Percentiles rank a stretch among this genome's conserved stretches.
Evolutionary conservation across 352 stramenopile genomes (phyloP).

Genomic region (Poterioochromonas sp.): DNA sequence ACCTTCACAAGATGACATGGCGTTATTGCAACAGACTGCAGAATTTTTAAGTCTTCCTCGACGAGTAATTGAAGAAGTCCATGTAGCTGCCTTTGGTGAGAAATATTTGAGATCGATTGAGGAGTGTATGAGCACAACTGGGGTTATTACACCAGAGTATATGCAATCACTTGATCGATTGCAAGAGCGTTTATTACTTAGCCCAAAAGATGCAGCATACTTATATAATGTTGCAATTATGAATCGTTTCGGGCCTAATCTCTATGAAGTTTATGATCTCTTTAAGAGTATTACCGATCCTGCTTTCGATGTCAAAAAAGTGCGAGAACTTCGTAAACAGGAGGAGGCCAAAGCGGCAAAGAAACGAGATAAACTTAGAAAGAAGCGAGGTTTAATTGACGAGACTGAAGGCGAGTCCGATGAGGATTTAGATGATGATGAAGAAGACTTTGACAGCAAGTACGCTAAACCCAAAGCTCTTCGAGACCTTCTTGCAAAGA

Average conservation of each 20-base stretch:
- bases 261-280: background rate
- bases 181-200: background rate
- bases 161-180: background rate
- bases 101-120: slow-evolving; percentile 15
- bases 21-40: background rate
- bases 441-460: too few species aligned
- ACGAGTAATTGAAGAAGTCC: background rate
- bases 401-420: background rate
- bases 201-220: background rate
- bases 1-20: background rate
- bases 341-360: slow-evolving; percentile 9
- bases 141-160: slow-evolving; percentile 25
- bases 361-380: too few species aligned
- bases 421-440: too few species aligned
- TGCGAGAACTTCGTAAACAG: too few species aligned
- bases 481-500: background rate
- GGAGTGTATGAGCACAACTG: slow-evolving; percentile 17
- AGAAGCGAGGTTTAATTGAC: background rate
- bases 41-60: background rate
- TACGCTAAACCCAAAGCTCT: too few species aligned
- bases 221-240: background rate
- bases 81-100: slow-evolving; percentile 22
- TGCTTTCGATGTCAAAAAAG: too few species aligned
- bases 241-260: background rate
- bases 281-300: slow-evolving; percentile 26